Evolutionary conservation across 768 basidiomycete genomes (phyloP), one percentile per base, ranked within the genome.

Genomic region (Auricularia sp.): DNA sequence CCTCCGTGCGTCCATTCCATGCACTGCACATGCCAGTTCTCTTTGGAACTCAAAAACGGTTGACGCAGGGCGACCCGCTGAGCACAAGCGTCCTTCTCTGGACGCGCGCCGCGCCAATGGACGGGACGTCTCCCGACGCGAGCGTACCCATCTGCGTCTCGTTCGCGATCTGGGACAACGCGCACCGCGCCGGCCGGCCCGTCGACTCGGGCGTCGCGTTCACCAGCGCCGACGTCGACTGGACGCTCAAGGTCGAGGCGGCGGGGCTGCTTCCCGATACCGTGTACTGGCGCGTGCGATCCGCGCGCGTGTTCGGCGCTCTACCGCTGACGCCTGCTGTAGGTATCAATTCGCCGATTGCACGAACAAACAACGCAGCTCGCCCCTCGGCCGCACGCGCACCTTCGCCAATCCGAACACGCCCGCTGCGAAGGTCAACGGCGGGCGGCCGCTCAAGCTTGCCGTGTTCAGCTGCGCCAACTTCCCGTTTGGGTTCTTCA

Each of bases 201-300:
- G 64, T 70, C 44, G 34, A 64, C 34, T 64, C 65, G 1, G 68
- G 66, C 4, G 65, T 66, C 42, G 69, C 67, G 8, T 70, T 67
- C 67, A 69, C 70, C n/a, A 51, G 67, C 21, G 34, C 62, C 21
- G 72, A 73, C 36, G 67, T 73, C 62, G 70, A 68, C 61, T 71
- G 65, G 61, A 68, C 70, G 3, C 69, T 69, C 67, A 71, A 73
- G 62, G 70, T 72, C 56, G 72, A 73, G 62, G 70, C 71, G 1
- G 62, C 35, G 1, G 68, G 66, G 12, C 64, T 73, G 21, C 3
- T 64, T 23, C 68, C 72, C 0, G 68, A 62, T 3, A 65, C 66
- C 6, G 11, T 8, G 47, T 51, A 51, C 16, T 51, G 47, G 47
- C 1, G 21, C 47, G 47, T 51, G 14, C 6, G 18, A 8, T 18